Base-by-base conservation (phyloP, 2,329 filamentous ascomycete species). In the Colletotrichum phormii region DNA sequence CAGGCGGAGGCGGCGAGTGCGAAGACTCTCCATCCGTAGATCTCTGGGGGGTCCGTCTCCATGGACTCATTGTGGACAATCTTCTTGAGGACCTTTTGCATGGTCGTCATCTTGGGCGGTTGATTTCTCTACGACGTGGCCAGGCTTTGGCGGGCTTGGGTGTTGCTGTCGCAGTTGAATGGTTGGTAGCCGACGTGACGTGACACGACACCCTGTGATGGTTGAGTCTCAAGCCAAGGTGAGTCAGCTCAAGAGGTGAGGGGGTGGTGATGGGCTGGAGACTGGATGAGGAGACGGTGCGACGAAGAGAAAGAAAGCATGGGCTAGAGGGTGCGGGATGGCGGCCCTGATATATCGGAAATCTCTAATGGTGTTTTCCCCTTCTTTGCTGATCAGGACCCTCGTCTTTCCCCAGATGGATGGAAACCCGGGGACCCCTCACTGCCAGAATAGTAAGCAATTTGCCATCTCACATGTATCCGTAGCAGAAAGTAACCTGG, bases 1-100 rank as follows among this genome's bases (percentile, higher is more conserved):
- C 84, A 85, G 18, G 83, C 84, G 58, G 90, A 91, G 76, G 86
- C 90, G 55, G 91, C 90, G 71, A 93, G 84, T 72, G 88, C 82
- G 76, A 90, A 92, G 13, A 92, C 90, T 73, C 90, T 87, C 91
- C 91, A 93, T 76, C 89, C 90, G 79, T 93, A 93, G 75, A 93
- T 90, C 81, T 93, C 89, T 64, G 86, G 84, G n/a, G 91, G 91
- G 79, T 93, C 91, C 63, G 83, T 82, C 79, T 87, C 89, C 87
- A 93, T 92, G 67, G 91, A 89, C 76, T 93, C 85, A 80, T 87
- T 87, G 76, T 83, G 82, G 76, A 87, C 84, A 77, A 87, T 85
- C 75, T 82, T 84, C 72, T 77, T 81, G 68, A 87, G 78, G 49
- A 82, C 55, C 66, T 61, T 60, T 35, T 75, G 71, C 71, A 73